phyloP scores from a whole-genome alignment of 2,329 filamentous ascomycete genomes.

The Mycosphaerella sp. region DNA sequence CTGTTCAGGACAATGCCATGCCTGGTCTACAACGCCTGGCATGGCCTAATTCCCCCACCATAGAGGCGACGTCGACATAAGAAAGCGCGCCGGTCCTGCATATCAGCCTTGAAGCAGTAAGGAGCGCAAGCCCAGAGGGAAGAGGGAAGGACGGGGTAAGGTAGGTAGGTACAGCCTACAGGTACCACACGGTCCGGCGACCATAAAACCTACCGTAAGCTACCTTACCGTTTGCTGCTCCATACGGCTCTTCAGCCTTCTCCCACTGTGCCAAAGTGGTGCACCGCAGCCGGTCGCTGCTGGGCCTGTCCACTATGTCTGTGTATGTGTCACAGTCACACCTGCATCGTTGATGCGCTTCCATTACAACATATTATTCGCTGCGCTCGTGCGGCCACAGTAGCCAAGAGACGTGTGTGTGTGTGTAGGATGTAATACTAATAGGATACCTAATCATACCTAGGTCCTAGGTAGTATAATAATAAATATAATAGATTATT shows the following conservation, averaged over 20 bases:
- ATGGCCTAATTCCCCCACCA: slow-evolving; percentile 20
- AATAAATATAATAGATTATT: too few relatives aligned
- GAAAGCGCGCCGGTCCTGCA: slow-evolving; percentile 24
- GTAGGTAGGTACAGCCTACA: too few relatives aligned
- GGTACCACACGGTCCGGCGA: slow-evolving; percentile 12
- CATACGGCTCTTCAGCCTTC: neutral
- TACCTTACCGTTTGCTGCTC: neutral
- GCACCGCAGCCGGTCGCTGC: too few relatives aligned
- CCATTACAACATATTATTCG: neutral
- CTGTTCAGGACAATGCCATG: slow-evolving; percentile 1
- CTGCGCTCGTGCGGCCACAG: neutral
- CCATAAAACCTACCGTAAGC: neutral
- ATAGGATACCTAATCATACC: too few relatives aligned
- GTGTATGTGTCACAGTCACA: too few relatives aligned
- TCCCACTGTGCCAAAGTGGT: too few relatives aligned
- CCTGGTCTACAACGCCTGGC: neutral
- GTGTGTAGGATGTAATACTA: too few relatives aligned
- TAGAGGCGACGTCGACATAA: slow-evolving; percentile 30
- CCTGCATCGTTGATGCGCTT: too few relatives aligned
- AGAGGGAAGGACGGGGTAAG: neutral
- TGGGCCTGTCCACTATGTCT: too few relatives aligned
- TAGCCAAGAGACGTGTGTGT: slow-evolving; percentile 14
- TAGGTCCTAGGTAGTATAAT: too few relatives aligned
- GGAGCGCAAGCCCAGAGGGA: neutral
- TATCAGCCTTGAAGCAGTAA: slow-evolving; percentile 13